Evolutionary conservation across 768 basidiomycete genomes (phyloP).

Genomic region (Inosperma sp.): DNA sequence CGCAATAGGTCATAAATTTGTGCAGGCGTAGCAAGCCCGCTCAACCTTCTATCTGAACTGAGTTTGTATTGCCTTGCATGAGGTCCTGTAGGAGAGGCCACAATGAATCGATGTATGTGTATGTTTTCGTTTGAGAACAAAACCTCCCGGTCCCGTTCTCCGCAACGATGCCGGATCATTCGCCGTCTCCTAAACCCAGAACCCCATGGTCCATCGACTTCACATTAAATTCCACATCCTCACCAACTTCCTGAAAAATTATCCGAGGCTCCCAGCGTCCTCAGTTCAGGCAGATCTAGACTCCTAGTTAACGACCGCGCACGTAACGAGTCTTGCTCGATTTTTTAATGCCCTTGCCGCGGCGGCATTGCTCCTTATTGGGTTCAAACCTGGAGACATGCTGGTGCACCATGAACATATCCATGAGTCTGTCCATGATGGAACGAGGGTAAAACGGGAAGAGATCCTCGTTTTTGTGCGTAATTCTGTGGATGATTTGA

Average conservation of each 20-base stretch:
- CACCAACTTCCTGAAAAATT: conserved; percentile 54
- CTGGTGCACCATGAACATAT: conserved; percentile 83
- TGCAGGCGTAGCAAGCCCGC: no score
- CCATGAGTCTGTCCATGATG: conserved; percentile 90
- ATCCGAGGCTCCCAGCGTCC: conserved; percentile 45
- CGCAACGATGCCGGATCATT: no score
- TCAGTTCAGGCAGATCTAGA: conserved; percentile 86
- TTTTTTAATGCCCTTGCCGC: conserved; percentile 63
- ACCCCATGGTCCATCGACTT: conserved; percentile 51
- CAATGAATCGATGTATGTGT: no score
- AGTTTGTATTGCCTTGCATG: no score
- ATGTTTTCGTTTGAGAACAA: no score
- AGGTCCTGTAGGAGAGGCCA: no score
- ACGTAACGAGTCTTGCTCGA: conserved; percentile 62
- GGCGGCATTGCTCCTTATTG: conserved; percentile 80
- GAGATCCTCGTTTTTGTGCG: conserved; percentile 57
- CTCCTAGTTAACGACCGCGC: conserved; percentile 73
- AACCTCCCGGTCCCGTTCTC: no score
- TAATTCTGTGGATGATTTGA: conserved; percentile 58
- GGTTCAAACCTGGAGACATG: conserved; percentile 75
- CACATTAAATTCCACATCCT: conserved; percentile 74
- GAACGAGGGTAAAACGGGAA: conserved; percentile 50
- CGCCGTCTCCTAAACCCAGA: conserved; percentile 60
- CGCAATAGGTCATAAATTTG: no score
- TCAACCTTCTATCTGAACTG: no score